A percentile compares a stretch with the other conserved stretches of the same genome.
Conservation (phyloP, 805 yeast species). For the Cyberlindnera galapagoensis region DNA sequence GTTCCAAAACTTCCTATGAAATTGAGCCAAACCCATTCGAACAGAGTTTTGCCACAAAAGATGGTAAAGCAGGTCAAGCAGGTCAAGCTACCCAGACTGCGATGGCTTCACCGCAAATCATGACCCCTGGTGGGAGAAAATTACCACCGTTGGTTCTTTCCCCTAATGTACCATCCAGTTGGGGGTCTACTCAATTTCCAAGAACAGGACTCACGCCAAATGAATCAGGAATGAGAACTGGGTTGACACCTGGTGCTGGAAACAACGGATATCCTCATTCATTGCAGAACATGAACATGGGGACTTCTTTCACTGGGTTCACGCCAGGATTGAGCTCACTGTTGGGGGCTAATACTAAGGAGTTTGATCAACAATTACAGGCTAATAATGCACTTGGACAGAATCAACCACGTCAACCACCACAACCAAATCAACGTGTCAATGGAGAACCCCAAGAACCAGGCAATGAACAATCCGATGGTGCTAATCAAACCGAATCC, state of each 20-base stretch:
- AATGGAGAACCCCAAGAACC: background rate
- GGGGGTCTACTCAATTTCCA: conserved; percentile 22
- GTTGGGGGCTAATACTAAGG: conserved; percentile 16
- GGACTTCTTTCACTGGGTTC: conserved; percentile 21
- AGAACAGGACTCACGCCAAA: conserved; percentile 67
- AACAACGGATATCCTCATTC: conserved; percentile 35
- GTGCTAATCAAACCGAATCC: too few species aligned
- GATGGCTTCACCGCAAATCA: conserved; percentile 36
- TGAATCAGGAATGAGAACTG: conserved; percentile 66
- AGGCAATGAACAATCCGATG: too few species aligned
- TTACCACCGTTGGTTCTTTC: conserved; percentile 40
- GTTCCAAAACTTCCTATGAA: conserved; percentile 42
- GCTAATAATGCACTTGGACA: conserved; percentile 4
- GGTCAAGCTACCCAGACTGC: conserved; percentile 22
- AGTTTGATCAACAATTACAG: conserved; percentile 14
- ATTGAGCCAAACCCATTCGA: conserved; percentile 95
- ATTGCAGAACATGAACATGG: conserved; percentile 26
- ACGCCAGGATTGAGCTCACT: conserved; percentile 32
- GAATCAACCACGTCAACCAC: conserved; percentile 1
- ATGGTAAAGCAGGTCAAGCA: conserved; percentile 15
- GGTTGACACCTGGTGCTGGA: conserved; percentile 61
- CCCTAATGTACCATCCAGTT: conserved; percentile 21
- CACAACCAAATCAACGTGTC: background rate
- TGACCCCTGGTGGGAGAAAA: conserved; percentile 53
- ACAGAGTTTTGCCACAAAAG: conserved; percentile 78